Percentiles rank a stretch among this genome's conserved stretches.
These are phyloP conservation scores for Eucalyptus curtisii DNA, from an alignment of 345 rosid genomes.

Conservation along the genomic window DNA sequence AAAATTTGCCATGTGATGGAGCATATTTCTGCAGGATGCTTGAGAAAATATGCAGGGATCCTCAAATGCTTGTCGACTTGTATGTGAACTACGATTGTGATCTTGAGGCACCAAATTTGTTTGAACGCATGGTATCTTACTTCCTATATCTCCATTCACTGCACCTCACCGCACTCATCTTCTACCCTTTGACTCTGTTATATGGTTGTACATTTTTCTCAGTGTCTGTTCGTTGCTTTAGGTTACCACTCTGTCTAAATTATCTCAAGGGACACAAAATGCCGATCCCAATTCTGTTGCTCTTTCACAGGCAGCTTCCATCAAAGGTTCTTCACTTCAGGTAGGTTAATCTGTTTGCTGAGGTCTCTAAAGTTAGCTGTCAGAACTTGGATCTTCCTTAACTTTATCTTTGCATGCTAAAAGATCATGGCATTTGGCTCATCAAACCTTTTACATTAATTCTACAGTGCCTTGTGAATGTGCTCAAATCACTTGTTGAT, in stretches of 20 bases:
- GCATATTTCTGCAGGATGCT: constrained; percentile 56
- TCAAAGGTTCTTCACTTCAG: constrained; percentile 88
- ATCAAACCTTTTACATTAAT: constrained; percentile 6
- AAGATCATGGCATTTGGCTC: neutral
- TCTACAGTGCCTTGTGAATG: constrained; percentile 79
- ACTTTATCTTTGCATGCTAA: neutral
- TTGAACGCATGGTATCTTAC: constrained; percentile 82
- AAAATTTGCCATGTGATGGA: neutral
- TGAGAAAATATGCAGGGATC: constrained; percentile 87
- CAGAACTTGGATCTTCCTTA: neutral
- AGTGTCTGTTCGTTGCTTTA: constrained; percentile 2
- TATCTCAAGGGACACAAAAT: constrained; percentile 84
- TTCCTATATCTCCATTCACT: neutral
- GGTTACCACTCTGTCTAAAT: constrained; percentile 80
- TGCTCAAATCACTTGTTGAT: constrained; percentile 86
- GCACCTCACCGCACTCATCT: neutral
- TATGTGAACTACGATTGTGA: constrained; percentile 98
- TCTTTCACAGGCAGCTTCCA: constrained; percentile 61
- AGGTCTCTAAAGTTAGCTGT: neutral
- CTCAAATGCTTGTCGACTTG: constrained; percentile 96
- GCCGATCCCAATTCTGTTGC: constrained; percentile 76
- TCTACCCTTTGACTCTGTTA: neutral
- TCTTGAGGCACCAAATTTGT: constrained; percentile 96
- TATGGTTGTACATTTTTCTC: neutral
- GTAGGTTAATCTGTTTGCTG: constrained; percentile 22